A percentile compares a stretch with the other conserved stretches of the same genome.
phyloP scores from a whole-genome alignment of 2,329 filamentous ascomycete species.

The Verticillium isaacii region DNA sequence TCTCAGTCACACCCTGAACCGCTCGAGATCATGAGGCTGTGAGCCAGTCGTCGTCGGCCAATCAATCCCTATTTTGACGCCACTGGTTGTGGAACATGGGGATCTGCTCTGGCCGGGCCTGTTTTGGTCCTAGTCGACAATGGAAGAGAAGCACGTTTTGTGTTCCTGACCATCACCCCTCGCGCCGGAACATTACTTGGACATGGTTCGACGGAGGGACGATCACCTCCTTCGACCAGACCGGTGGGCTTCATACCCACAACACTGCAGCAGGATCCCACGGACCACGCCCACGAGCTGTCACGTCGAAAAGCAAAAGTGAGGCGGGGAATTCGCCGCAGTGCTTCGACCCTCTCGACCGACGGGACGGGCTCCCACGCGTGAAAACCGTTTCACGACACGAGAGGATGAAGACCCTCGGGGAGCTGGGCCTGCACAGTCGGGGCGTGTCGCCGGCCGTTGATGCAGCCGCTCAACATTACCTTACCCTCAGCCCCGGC shows the following conservation, averaged over 20 bases:
- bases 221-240: neutral
- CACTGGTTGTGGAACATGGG: neutral
- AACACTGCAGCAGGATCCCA: neutral
- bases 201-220: neutral
- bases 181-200: neutral
- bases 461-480: neutral
- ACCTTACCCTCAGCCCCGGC: neutral
- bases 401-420: neutral
- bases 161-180: neutral
- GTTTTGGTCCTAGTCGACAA: neutral
- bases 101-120: neutral
- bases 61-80: slow-evolving; percentile 2
- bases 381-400: neutral
- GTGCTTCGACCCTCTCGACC: neutral
- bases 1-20: neutral
- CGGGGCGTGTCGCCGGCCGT: neutral
- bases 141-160: neutral
- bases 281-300: neutral
- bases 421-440: neutral
- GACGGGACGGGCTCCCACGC: neutral
- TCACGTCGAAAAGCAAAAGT: neutral
- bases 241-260: neutral
- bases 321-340: neutral
- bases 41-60: slow-evolving; percentile 2
- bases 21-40: slow-evolving; percentile 9